Conservation (phyloP, 345 rosid species). For the Gossypium longicalyx region DNA sequence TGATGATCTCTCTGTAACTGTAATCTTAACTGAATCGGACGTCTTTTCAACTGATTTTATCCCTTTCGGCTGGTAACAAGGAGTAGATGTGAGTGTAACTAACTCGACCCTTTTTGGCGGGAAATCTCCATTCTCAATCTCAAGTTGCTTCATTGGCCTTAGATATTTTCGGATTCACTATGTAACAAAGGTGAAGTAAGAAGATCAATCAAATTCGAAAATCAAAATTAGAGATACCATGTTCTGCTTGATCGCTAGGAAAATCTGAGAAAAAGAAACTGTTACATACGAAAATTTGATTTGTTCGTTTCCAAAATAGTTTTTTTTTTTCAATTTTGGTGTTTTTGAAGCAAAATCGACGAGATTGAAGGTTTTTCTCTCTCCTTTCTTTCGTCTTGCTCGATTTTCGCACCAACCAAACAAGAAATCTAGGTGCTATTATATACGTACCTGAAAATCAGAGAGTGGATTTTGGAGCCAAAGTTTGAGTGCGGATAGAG, state of each 20-base stretch:
- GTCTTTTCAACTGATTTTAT: slow-evolving; percentile 13
- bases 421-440: not conserved
- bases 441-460: not conserved
- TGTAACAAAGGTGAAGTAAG: not conserved
- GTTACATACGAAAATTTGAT: not conserved
- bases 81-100: slow-evolving; percentile 19
- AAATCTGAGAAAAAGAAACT: slow-evolving; percentile 1
- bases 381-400: slow-evolving; percentile 1
- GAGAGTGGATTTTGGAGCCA: not conserved
- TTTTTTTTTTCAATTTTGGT: not conserved
- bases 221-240: not conserved
- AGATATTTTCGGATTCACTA: not conserved
- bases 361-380: not conserved
- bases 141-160: slow-evolving; percentile 14
- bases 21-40: slow-evolving; percentile 6
- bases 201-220: not conserved
- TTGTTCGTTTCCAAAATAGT: not conserved
- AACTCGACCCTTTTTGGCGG: slow-evolving; percentile 18
- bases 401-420: slow-evolving; percentile 5
- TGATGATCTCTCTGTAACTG: slow-evolving; percentile 4
- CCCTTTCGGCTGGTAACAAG: slow-evolving; percentile 19
- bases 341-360: not conserved
- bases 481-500: not conserved
- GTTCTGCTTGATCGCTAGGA: slow-evolving; percentile 14
- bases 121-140: slow-evolving; percentile 8